Conservation (phyloP, 106 monocot genomes). For the Phalaenopsis equestris region DNA sequence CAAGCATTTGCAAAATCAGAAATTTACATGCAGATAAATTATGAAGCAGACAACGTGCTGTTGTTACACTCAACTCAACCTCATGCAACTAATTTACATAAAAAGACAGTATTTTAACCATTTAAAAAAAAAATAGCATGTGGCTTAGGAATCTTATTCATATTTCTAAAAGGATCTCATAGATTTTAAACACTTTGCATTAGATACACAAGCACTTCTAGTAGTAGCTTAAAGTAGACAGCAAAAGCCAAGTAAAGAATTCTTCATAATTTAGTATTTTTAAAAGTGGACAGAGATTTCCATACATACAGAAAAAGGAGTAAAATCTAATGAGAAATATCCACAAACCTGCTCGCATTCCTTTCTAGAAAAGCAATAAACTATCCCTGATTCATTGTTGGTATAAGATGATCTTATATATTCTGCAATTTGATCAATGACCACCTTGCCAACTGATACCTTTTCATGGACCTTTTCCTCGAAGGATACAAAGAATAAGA, state of each 20-base stretch:
- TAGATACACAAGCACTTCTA: background rate
- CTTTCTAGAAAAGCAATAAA: conserved; percentile 98
- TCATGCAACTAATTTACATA: background rate
- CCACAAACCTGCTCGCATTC: conserved; percentile 87
- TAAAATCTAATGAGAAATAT: background rate
- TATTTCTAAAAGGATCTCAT: background rate
- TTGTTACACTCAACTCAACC: background rate
- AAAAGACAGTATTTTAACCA: background rate
- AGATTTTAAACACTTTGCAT: background rate
- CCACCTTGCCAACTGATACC: conserved; percentile 74
- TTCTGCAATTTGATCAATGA: conserved; percentile 90
- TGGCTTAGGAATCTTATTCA: background rate
- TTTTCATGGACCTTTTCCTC: conserved; percentile 68
- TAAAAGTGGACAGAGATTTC: background rate
- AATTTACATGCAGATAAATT: background rate
- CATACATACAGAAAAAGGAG: background rate
- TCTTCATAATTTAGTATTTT: background rate
- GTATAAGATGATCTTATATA: conserved; percentile 65
- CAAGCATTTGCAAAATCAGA: background rate
- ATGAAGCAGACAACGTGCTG: background rate
- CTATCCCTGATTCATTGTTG: conserved; percentile 96
- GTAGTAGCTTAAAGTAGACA: background rate
- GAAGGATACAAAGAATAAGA: conserved; percentile 14
- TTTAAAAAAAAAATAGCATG: background rate
- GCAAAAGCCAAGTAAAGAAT: background rate